Conservation (phyloP, 345 rosid species). For the Erodium maritimum region DNA sequence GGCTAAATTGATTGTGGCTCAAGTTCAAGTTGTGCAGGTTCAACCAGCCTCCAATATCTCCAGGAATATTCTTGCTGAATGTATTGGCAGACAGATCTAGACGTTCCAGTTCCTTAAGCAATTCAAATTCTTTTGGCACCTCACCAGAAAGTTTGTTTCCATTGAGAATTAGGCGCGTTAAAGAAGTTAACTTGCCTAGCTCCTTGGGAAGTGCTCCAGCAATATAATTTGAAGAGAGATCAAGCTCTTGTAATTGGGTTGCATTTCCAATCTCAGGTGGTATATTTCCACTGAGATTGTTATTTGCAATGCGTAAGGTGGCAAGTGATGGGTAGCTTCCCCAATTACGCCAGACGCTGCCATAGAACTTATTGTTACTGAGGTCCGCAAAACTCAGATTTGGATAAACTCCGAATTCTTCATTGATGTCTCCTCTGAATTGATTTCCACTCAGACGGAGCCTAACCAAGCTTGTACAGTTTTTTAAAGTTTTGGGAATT, state of each 20-base stretch:
- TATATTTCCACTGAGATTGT: constrained; percentile 16
- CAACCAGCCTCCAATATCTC: constrained; percentile 1
- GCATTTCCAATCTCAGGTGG: constrained; percentile 21
- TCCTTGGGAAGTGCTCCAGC: constrained; percentile 21
- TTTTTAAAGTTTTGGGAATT: constrained; percentile 21
- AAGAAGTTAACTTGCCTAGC: constrained; percentile 14
- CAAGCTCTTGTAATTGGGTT: constrained; percentile 8
- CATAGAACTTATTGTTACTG: constrained; percentile 16
- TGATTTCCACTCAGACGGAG: constrained; percentile 17
- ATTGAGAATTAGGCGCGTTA: neutral
- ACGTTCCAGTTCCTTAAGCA: neutral
- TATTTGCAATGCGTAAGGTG: constrained; percentile 8
- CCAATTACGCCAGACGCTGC: constrained; percentile 15
- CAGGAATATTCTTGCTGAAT: constrained; percentile 12
- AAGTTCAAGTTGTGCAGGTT: constrained; percentile 13
- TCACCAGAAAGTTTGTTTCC: constrained; percentile 12
- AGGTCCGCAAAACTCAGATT: constrained; percentile 6
- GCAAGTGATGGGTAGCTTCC: constrained; percentile 3
- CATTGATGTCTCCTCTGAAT: constrained; percentile 13
- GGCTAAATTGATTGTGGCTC: constrained; percentile 21
- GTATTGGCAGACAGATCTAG: constrained; percentile 24
- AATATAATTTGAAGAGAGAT: constrained; percentile 29
- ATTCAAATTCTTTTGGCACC: constrained; percentile 14
- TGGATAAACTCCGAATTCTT: constrained; percentile 22
- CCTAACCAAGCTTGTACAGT: constrained; percentile 18